Percentiles rank a stretch among this genome's conserved stretches.
phyloP scores from a whole-genome alignment of 208 protist species.

The Trypanosoma cruzi region DNA sequence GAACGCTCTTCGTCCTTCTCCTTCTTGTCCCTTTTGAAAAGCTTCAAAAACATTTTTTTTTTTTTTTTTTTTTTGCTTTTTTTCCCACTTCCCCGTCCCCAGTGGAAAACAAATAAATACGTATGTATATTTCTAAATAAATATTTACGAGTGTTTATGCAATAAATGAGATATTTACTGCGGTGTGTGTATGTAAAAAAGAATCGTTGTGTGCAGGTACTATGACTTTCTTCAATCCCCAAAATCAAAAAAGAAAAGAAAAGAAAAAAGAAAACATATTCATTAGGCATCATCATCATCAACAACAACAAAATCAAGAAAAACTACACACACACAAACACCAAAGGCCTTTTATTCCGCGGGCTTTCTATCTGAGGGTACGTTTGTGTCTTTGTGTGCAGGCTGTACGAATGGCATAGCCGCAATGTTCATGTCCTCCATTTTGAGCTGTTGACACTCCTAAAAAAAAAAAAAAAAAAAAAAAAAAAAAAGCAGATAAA shows the following conservation, averaged over 20 bases:
- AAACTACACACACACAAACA: neutral
- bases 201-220: neutral
- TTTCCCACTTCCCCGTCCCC: conserved; percentile 3
- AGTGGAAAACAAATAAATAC: neutral
- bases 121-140: conserved; percentile 11
- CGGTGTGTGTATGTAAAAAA: neutral
- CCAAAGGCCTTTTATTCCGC: neutral
- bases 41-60: conserved; percentile 83
- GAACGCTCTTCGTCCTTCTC: conserved; percentile 43
- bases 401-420: neutral
- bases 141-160: conserved; percentile 7
- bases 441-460: neutral
- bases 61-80: too few relatives aligned
- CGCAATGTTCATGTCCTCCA: neutral
- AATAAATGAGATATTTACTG: neutral
- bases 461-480: neutral
- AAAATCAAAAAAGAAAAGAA: neutral
- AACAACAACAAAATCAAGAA: neutral
- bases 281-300: neutral
- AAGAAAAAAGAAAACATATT: conserved; percentile 1
- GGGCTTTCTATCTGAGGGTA: neutral
- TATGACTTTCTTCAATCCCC: neutral
- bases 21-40: conserved; percentile 91
- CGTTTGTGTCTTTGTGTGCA: too few relatives aligned
- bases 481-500: neutral